Base-by-base conservation (phyloP, 2,329 filamentous ascomycete genomes). In the Colletotrichum zoysiae region DNA sequence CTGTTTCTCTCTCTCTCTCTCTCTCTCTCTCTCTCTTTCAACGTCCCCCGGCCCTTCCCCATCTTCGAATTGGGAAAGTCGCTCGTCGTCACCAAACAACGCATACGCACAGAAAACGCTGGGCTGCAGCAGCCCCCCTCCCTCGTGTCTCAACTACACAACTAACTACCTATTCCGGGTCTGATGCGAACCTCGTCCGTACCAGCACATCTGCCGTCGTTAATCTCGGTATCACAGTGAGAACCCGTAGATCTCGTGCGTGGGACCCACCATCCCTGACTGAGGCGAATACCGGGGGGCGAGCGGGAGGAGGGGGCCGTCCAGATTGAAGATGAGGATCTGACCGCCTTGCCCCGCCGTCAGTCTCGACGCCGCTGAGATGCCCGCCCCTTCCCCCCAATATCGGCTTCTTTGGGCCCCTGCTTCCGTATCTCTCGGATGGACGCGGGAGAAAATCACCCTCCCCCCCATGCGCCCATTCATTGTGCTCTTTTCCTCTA, bases 61-160 rank as follows among this genome's bases (percentile, higher is more conserved):
- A 14, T 18, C 30, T 56, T 61, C 7, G 16, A 59, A 69, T 69
- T 35, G 44, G 67, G 67, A 65, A 65, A 69, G 33, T 9, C 7
- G 6, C 11, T 35, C 53, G 53, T n/a, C 9, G 53, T 30, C 26
- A 11, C 26, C 50, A 18, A 38, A 23, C 33, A 56, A 20, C 30
- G 33, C 53, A 23, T 9, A 35, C 33, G 20, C 18, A n/a, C 33
- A 38, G 20, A n/a, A n/a, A 35, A 38, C 9, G 18, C 53, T 4
- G 30, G 33, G 53, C 9, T 20, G 14, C 14, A 23, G 5, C n/a
- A 23, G 12, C 6, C 5, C n/a, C 48, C 26, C 26, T 16, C 11
- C 30, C 6, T n/a, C 11, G 11, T 38, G 53, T 56, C 53, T 56
- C 30, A 56, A 38, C 30, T 5, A n/a, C 14, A 30, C 51, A 6